Conservation (phyloP, 768 basidiomycete genomes). For the Pholiota molesta region DNA sequence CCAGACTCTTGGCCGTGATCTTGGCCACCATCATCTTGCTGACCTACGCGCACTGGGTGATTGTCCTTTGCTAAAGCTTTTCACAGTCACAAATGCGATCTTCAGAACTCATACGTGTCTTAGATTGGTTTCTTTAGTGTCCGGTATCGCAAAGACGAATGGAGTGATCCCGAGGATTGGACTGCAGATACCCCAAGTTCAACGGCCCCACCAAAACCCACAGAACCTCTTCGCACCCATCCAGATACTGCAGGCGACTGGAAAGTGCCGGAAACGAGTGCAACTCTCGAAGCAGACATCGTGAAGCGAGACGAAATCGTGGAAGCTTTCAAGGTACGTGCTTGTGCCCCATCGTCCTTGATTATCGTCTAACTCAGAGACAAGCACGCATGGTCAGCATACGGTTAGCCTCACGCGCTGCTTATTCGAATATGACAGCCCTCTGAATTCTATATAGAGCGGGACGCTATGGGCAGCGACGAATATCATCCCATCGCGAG, state of each 20-base stretch:
- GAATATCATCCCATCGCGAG: slow-evolving; percentile 87
- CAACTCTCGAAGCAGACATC: slow-evolving; percentile 20
- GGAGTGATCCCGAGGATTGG: neutral
- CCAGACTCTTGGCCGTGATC: neutral
- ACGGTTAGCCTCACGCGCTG: slow-evolving; percentile 53
- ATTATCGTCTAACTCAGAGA: neutral
- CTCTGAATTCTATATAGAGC: slow-evolving; percentile 49
- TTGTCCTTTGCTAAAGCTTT: neutral
- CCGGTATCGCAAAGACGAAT: slow-evolving; percentile 5
- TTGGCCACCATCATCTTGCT: neutral
- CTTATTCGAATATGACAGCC: neutral
- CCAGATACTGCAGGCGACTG: neutral
- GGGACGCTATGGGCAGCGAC: slow-evolving; percentile 90
- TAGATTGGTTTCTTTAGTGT: neutral
- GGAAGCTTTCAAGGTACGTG: slow-evolving; percentile 75
- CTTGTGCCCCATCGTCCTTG: neutral
- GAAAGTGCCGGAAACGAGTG: neutral
- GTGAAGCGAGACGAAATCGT: slow-evolving; percentile 71
- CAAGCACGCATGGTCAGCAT: slow-evolving; percentile 87
- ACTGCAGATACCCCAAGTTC: neutral
- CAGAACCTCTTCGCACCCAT: neutral
- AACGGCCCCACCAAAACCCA: neutral
- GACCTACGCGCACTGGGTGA: neutral
- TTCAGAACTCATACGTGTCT: neutral
- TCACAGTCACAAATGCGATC: neutral